Conservation (phyloP, 768 basidiomycete genomes). For the Suillus placidus region DNA sequence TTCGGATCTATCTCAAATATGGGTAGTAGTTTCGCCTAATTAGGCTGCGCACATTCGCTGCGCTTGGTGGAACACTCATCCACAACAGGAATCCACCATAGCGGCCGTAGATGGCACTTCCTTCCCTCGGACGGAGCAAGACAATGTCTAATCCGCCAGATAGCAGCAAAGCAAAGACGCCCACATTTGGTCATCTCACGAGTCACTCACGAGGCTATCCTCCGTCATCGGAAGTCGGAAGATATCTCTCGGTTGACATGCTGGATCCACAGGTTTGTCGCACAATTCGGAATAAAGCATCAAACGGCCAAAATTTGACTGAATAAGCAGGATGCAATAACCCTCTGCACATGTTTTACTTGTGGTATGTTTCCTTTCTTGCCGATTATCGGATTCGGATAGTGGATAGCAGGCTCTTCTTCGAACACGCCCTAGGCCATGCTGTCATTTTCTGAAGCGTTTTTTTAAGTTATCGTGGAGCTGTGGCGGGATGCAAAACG, state of each 20-base stretch:
- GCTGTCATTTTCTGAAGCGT: neutral
- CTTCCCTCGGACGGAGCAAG: constrained; percentile 2
- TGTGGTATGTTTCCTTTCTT: constrained; percentile 1
- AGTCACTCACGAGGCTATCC: neutral
- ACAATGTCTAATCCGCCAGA: neutral
- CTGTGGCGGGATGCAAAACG: neutral
- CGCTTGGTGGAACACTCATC: neutral
- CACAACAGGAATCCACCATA: neutral
- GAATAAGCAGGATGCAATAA: neutral
- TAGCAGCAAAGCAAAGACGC: neutral
- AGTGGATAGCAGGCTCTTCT: neutral
- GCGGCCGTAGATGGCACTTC: neutral
- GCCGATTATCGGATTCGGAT: constrained; percentile 6
- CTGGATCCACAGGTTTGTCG: neutral
- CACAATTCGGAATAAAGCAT: neutral
- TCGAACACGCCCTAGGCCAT: constrained; percentile 3
- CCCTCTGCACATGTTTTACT: neutral
- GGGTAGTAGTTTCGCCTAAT: neutral
- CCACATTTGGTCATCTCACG: neutral
- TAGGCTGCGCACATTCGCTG: neutral
- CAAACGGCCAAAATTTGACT: neutral
- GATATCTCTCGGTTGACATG: neutral
- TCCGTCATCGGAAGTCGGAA: neutral
- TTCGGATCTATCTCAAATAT: too few relatives aligned
- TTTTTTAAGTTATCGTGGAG: constrained; percentile 8